Evolutionary conservation across 257 asterid species (phyloP).

Genomic region (Salvia splendens): DNA sequence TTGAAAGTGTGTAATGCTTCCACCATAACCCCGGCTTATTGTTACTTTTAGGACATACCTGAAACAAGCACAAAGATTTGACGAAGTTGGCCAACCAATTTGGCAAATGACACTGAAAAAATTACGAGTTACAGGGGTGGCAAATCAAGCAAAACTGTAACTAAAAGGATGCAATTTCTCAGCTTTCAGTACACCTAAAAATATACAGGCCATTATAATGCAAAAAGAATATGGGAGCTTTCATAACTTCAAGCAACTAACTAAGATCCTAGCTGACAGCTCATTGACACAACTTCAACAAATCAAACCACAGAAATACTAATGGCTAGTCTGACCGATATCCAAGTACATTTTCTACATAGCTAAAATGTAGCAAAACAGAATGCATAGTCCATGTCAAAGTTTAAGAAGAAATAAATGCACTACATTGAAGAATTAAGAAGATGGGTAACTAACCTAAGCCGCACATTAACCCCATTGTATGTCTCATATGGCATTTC

Average conservation of each 20-base stretch:
- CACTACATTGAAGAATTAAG: constrained; percentile 20
- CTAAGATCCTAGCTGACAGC: background rate
- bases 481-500: constrained; percentile 99
- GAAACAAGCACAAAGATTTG: constrained; percentile 35
- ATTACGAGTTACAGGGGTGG: constrained; percentile 10
- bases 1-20: constrained; percentile 90
- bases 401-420: constrained; percentile 13
- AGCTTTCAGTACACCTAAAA: background rate
- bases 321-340: background rate
- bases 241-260: constrained; percentile 10
- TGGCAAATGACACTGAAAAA: constrained; percentile 10
- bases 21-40: constrained; percentile 89
- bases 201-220: background rate
- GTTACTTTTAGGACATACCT: constrained; percentile 95
- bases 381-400: constrained; percentile 7
- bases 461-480: constrained; percentile 90
- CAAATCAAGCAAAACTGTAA: constrained; percentile 17
- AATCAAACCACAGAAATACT: constrained; percentile 4
- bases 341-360: constrained; percentile 21
- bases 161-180: background rate
- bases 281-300: background rate
- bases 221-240: constrained; percentile 12
- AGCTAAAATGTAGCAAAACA: constrained; percentile 16
- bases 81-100: constrained; percentile 25
- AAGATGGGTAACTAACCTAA: constrained; percentile 69